Conservation (phyloP, 2,329 filamentous ascomycete genomes). For the Tetracladium maxilliforme region DNA sequence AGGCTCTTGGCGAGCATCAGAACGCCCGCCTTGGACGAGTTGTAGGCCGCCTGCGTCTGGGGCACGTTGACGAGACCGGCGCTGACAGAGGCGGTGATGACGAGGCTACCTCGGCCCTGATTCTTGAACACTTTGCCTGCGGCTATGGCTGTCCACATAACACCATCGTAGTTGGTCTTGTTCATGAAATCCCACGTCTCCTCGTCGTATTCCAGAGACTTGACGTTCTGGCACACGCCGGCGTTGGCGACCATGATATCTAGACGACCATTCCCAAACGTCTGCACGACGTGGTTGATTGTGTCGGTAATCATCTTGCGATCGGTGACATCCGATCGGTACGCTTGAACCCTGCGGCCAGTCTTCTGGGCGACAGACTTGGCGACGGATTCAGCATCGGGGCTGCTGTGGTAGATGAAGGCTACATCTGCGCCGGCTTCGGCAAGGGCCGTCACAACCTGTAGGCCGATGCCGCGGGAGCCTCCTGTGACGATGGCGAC, state of each 20-base stretch:
- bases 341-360: slow-evolving; percentile 36
- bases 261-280: no score
- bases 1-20: slow-evolving; percentile 21
- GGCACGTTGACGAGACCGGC: slow-evolving; percentile 21
- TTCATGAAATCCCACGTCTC: neutral
- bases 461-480: neutral
- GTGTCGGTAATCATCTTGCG: slow-evolving; percentile 33
- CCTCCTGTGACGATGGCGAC: neutral
- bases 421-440: neutral
- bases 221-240: neutral
- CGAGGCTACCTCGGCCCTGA: slow-evolving; percentile 17
- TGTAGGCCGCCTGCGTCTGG: slow-evolving; percentile 22
- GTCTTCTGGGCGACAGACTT: neutral
- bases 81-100: slow-evolving; percentile 22
- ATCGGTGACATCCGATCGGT: slow-evolving; percentile 44
- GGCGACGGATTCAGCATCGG: neutral
- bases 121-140: no score
- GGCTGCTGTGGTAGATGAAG: neutral
- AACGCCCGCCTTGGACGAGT: slow-evolving; percentile 21
- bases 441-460: neutral
- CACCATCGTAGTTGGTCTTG: slow-evolving; percentile 1
- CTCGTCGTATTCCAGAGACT: neutral
- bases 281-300: slow-evolving; percentile 37
- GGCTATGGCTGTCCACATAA: no score
- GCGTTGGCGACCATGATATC: neutral